Conservation (phyloP, 1,284 basidiomycete genomes). For the Naganishia liquefaciens region DNA sequence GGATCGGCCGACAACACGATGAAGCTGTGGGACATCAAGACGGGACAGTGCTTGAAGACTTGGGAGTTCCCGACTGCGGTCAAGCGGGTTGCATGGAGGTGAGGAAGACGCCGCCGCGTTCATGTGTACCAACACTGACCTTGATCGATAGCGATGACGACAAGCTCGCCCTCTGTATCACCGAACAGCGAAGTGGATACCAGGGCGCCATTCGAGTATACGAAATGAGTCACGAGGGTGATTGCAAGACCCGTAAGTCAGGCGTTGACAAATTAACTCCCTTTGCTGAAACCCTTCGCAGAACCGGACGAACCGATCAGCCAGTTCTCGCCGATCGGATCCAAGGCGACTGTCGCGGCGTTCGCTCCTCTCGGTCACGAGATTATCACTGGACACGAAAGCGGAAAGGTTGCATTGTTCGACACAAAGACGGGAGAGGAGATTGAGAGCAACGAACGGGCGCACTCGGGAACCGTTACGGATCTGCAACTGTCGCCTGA, state of each 20-base stretch:
- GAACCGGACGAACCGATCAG: slow-evolving; percentile 72
- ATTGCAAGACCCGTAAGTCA: slow-evolving; percentile 70
- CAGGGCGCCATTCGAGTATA: slow-evolving; percentile 73
- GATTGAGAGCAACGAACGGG: slow-evolving; percentile 68
- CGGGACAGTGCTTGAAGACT: slow-evolving; percentile 83
- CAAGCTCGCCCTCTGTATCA: slow-evolving; percentile 82
- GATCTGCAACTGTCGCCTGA: slow-evolving; percentile 91
- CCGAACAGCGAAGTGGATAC: slow-evolving; percentile 93
- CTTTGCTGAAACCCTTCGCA: slow-evolving; percentile 47
- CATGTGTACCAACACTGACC: not conserved
- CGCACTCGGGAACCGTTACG: slow-evolving; percentile 73
- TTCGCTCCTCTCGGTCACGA: slow-evolving; percentile 78
- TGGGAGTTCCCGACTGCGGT: slow-evolving; percentile 99
- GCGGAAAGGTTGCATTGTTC: slow-evolving; percentile 89
- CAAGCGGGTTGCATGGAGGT: slow-evolving; percentile 75
- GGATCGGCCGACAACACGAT: slow-evolving; percentile 86
- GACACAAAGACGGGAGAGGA: slow-evolving; percentile 87
- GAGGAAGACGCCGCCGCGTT: slow-evolving; percentile 26
- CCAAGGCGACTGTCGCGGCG: slow-evolving; percentile 92
- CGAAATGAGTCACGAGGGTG: slow-evolving; percentile 75
- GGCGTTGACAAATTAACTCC: not conserved
- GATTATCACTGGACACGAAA: slow-evolving; percentile 93
- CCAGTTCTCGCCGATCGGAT: slow-evolving; percentile 85
- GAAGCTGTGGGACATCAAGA: slow-evolving; percentile 85
- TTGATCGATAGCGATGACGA: slow-evolving; percentile 76